phyloP scores from a whole-genome alignment of 306 rosid genomes.

The Mimosa pudica region DNA sequence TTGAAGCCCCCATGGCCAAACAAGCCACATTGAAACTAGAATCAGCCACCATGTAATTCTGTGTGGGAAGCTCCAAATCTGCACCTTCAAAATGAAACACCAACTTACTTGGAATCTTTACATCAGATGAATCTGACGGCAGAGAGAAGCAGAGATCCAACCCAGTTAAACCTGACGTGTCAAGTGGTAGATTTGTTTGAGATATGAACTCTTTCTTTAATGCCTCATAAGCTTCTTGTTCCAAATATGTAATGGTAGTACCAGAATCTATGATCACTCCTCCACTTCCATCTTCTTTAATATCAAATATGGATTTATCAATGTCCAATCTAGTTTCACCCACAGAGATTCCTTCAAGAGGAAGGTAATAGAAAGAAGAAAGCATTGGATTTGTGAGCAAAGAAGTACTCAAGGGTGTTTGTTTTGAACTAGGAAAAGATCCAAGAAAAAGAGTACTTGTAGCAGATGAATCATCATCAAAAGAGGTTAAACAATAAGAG shows the following conservation, averaged over 20 bases:
- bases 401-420: conserved; percentile 42
- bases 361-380: conserved; percentile 77
- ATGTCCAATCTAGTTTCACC: conserved; percentile 56
- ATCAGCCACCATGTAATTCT: conserved; percentile 69
- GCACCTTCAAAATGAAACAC: conserved; percentile 71
- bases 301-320: conserved; percentile 49
- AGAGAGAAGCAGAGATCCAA: conserved; percentile 70
- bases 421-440: conserved; percentile 40
- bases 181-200: conserved; percentile 51
- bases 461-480: conserved; percentile 56
- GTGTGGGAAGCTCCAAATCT: conserved; percentile 66
- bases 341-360: conserved; percentile 75
- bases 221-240: conserved; percentile 45
- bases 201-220: conserved; percentile 58
- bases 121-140: conserved; percentile 41
- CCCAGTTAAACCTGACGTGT: conserved; percentile 49
- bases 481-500: conserved; percentile 74
- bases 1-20: conserved; percentile 70
- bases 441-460: conserved; percentile 70
- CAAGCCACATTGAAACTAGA: conserved; percentile 57
- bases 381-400: conserved; percentile 65
- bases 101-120: conserved; percentile 56
- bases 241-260: conserved; percentile 72
- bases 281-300: conserved; percentile 68
- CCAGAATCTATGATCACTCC: conserved; percentile 91